phyloP scores from a whole-genome alignment of 495 filamentous ascomycete species.

The Beverwykella pulmonaria region DNA sequence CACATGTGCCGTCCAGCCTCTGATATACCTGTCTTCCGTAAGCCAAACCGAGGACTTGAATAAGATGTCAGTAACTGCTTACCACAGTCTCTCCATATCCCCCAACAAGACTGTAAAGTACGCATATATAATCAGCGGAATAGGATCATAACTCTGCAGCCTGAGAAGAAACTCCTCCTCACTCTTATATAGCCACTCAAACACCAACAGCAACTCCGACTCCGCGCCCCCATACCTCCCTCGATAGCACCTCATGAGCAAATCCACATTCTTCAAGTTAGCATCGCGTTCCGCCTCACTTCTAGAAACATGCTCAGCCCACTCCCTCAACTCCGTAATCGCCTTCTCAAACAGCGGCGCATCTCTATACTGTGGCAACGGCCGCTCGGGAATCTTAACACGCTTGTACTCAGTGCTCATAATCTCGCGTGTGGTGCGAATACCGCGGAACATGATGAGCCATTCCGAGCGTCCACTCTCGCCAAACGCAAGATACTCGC shows the following conservation, averaged over 20 bases:
- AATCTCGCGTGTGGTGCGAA: slow-evolving; percentile 2
- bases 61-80: neutral
- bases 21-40: slow-evolving; percentile 1
- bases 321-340: neutral
- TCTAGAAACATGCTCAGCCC: neutral
- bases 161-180: neutral
- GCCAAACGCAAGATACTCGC: slow-evolving; percentile 14
- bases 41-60: neutral
- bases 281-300: neutral
- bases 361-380: neutral
- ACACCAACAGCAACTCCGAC: neutral
- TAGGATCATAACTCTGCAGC: slow-evolving; percentile 4
- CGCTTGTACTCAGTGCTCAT: neutral
- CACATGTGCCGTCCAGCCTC: slow-evolving; percentile 18
- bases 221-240: neutral
- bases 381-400: neutral
- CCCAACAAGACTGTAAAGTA: slow-evolving; percentile 9
- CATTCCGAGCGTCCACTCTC: slow-evolving; percentile 14
- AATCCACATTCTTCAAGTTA: neutral
- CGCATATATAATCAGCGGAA: slow-evolving; percentile 10
- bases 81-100: slow-evolving; percentile 19
- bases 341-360: neutral
- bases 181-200: slow-evolving; percentile 14
- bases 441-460: slow-evolving; percentile 21
- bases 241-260: slow-evolving; percentile 1